Evolutionary conservation across 805 yeast genomes (phyloP), one percentile per base, ranked within the genome.

Genomic region (Kluyveromyces wickerhamii): DNA sequence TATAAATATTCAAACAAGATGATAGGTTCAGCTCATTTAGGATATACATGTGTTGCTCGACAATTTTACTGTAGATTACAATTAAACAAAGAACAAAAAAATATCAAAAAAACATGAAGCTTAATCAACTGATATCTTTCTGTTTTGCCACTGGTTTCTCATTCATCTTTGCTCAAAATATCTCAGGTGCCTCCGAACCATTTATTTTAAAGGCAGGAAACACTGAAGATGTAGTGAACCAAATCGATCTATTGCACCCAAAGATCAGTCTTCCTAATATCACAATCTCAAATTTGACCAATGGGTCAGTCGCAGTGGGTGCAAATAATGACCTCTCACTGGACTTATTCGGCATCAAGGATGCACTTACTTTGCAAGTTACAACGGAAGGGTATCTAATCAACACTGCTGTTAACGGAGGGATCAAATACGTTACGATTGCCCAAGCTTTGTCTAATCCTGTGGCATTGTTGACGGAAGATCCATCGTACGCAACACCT

Each of bases 311-410:
- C n/a, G 32, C 34, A 4, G 18, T 30, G 7, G 21, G 34, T 15
- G 20, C 22, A 14, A 13, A 16, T 10, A 30, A 22, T 20, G n/a
- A 18, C 10, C 12, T 20, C 15, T 21, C 13, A 11, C 14, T 30
- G 4, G 34, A 30, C 18, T 14, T 20, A 27, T 17, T 16, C 4
- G 27, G 27, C 7, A 13, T 21, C 11, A 21, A 30, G 15, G 27
- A 7, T 12, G 26, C 34, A n/a, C 10, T 16, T n/a, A 14, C 15
- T 8, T 12, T 22, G 20, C 34, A 30, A 9, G 26, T 30, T 26
- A 30, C 34, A 9, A 12, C 7, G 16, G 34, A 30, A 4, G 34
- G 34, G 11, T 21, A 6, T 3, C n/a, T 30, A 27, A n/a, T 22
- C 5, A 13, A n/a, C n/a, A 8, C 14, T 4, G 8, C 14, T 29